Evolutionary conservation across 208 protist genomes (phyloP).

Genomic region (Trypanosoma grayi): DNA sequence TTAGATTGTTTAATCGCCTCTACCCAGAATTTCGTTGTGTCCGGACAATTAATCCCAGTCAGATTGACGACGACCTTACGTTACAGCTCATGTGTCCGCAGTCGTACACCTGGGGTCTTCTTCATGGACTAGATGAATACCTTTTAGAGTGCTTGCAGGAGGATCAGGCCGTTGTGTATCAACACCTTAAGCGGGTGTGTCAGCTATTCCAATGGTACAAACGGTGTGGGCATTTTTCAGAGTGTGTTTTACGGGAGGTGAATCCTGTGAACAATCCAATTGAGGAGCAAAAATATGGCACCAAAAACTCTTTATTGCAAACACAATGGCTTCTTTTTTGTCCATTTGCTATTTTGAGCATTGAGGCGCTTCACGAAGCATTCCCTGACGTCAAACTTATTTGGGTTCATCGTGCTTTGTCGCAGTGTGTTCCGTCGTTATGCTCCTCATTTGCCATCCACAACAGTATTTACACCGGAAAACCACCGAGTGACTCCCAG

Average conservation of each 20-base stretch:
- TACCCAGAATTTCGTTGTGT: conserved; percentile 78
- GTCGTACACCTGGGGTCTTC: conserved; percentile 84
- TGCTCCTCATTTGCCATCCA: conserved; percentile 85
- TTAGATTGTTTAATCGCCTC: conserved; percentile 51
- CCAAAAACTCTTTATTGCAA: conserved; percentile 54
- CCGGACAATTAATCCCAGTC: conserved; percentile 45
- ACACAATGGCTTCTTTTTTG: conserved; percentile 83
- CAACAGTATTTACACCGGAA: conserved; percentile 88
- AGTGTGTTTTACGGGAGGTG: conserved; percentile 57
- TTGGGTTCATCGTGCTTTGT: conserved; percentile 86
- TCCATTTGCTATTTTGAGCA: conserved; percentile 79
- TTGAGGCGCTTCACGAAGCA: conserved; percentile 50
- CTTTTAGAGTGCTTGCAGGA: conserved; percentile 85
- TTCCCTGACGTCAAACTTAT: conserved; percentile 80
- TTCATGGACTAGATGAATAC: conserved; percentile 89
- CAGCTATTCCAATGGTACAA: conserved; percentile 88
- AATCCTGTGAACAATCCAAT: conserved; percentile 82
- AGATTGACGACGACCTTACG: conserved; percentile 85
- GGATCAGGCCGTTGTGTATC: conserved; percentile 76
- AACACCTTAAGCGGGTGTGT: conserved; percentile 62
- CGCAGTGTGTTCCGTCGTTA: conserved; percentile 82
- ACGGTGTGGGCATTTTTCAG: conserved; percentile 79
- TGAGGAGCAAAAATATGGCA: conserved; percentile 76
- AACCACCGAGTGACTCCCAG: conserved; percentile 79
- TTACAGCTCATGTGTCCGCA: conserved; percentile 85